These are phyloP conservation scores for Phytopythium kandeliae DNA, from an alignment of 352 stramenopile genomes.

Conservation along the genomic window DNA sequence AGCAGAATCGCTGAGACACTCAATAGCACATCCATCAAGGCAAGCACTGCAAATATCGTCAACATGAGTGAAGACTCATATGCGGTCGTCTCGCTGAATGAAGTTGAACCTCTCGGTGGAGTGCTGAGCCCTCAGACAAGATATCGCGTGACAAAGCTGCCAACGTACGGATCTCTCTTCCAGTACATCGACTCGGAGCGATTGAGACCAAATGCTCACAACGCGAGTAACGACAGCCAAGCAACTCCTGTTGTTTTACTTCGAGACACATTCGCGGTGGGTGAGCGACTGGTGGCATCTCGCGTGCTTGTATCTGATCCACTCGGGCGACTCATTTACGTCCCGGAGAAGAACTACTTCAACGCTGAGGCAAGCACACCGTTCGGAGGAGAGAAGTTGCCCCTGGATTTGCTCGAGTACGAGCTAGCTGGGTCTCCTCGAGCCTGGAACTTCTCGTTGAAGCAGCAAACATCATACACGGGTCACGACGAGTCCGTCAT, in stretches of 20 bases:
- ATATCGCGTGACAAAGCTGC: slow-evolving; percentile 32
- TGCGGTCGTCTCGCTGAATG: slow-evolving; percentile 21
- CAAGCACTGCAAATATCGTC: slow-evolving; percentile 13
- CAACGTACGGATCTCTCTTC: slow-evolving; percentile 39
- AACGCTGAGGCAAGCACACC: slow-evolving; percentile 16
- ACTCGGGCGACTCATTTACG: slow-evolving; percentile 32
- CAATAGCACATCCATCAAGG: slow-evolving; percentile 4
- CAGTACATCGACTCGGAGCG: slow-evolving; percentile 22
- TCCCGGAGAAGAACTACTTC: slow-evolving; percentile 48
- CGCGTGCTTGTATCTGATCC: slow-evolving; percentile 17
- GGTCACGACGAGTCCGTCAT: slow-evolving; percentile 4
- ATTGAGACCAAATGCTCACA: neutral
- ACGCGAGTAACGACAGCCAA: neutral
- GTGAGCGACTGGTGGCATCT: slow-evolving; percentile 9
- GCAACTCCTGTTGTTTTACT: neutral
- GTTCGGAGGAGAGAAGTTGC: neutral
- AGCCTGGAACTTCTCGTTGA: neutral
- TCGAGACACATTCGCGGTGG: slow-evolving; percentile 11
- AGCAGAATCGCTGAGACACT: neutral
- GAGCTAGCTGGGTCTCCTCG: slow-evolving; percentile 8
- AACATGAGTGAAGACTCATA: slow-evolving; percentile 53
- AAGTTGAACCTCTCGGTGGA: slow-evolving; percentile 36
- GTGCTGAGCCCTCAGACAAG: slow-evolving; percentile 18
- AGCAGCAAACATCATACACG: slow-evolving; percentile 4
- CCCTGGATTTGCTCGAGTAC: slow-evolving; percentile 37